phyloP scores from a whole-genome alignment of 1,284 basidiomycete species.

The Trichosporon inkin region DNA sequence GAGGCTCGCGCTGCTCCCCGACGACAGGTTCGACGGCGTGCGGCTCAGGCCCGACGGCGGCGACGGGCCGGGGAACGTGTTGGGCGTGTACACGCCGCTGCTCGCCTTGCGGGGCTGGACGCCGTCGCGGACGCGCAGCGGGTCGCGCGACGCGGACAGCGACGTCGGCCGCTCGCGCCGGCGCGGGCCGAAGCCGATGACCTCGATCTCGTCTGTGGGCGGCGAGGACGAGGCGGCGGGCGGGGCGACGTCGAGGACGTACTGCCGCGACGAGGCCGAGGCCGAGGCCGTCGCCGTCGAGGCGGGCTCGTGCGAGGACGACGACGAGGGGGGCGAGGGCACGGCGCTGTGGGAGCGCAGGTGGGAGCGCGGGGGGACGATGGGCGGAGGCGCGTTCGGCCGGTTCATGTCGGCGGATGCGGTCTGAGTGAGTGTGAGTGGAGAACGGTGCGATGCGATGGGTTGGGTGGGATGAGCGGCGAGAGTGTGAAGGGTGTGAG shows the following conservation, averaged over 20 bases:
- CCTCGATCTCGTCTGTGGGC: conserved; percentile 3
- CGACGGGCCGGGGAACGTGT: conserved; percentile 17
- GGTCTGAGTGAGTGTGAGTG: background rate
- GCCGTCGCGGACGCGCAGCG: conserved; percentile 22
- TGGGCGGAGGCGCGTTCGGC: conserved; percentile 10
- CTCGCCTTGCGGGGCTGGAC: conserved; percentile 12
- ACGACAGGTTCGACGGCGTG: background rate
- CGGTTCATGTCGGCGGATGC: background rate
- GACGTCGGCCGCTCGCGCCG: background rate
- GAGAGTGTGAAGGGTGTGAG: background rate
- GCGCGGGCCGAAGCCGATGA: background rate
- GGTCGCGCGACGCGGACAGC: conserved; percentile 13
- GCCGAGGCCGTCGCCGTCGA: background rate
- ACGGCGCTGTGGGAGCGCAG: conserved; percentile 10
- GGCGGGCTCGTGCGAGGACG: background rate
- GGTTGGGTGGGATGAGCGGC: no score
- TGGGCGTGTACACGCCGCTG: conserved; percentile 25
- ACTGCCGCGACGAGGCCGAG: conserved; percentile 1
- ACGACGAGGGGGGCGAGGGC: background rate
- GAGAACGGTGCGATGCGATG: no score
- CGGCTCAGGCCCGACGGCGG: background rate
- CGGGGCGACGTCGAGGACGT: conserved; percentile 18
- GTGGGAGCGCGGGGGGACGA: conserved; percentile 18
- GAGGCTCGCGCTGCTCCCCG: background rate
- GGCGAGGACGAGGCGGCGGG: conserved; percentile 4